Percentiles rank a stretch among this genome's conserved stretches.
Evolutionary conservation across 2,329 filamentous ascomycete species (phyloP).

Genomic region (Diaporthe sp.): DNA sequence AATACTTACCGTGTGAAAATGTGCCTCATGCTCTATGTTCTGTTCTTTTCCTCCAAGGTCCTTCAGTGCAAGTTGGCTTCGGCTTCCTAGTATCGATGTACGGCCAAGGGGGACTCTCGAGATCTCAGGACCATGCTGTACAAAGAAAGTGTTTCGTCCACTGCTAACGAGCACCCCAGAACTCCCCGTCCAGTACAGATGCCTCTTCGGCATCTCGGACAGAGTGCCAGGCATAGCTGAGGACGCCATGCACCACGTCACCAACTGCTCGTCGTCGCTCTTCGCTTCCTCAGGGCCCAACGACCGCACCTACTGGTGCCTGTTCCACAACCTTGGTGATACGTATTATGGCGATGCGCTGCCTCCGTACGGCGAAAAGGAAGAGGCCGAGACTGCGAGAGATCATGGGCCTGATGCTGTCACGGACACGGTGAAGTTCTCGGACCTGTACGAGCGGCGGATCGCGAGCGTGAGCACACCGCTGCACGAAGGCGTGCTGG

Average conservation of each 20-base stretch:
- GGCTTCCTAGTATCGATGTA: neutral
- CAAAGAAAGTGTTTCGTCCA: neutral
- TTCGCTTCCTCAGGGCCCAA: constrained; percentile 37
- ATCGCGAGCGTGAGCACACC: constrained; percentile 50
- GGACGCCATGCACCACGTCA: constrained; percentile 24
- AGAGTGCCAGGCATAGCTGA: constrained; percentile 30
- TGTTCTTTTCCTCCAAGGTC: too few relatives aligned
- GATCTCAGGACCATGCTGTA: neutral
- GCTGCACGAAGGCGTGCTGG: constrained; percentile 51
- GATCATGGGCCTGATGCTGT: constrained; percentile 33
- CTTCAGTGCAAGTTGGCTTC: neutral
- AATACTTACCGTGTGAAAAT: neutral
- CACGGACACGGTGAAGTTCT: constrained; percentile 40
- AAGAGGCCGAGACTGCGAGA: constrained; percentile 32
- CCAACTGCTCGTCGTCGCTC: constrained; percentile 35
- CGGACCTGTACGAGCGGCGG: constrained; percentile 37
- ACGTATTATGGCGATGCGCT: constrained; percentile 39
- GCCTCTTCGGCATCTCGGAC: constrained; percentile 45
- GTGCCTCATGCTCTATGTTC: neutral
- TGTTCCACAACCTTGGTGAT: constrained; percentile 38
- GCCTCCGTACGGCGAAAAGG: constrained; percentile 42
- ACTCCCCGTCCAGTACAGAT: constrained; percentile 35
- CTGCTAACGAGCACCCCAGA: neutral
- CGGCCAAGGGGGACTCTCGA: neutral
- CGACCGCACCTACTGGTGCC: constrained; percentile 44